Conservation (phyloP, 495 filamentous ascomycete species). For the Aspergillus haitiensis region DNA sequence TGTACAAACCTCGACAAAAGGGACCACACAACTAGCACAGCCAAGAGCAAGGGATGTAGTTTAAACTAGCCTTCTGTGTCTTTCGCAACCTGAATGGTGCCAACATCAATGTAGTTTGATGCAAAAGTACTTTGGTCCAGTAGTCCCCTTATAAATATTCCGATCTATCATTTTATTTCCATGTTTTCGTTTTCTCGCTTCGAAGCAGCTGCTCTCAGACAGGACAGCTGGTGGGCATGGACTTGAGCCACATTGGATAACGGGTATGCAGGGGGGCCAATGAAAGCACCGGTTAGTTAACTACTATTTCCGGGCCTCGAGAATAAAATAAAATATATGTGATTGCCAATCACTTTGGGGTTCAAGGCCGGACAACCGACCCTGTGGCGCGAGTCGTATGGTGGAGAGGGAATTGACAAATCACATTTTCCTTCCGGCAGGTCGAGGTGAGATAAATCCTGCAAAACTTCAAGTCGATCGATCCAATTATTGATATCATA, state of each 20-base stretch:
- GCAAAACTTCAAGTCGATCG: neutral
- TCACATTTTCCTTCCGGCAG: conserved; percentile 7
- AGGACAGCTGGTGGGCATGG: conserved; percentile 5
- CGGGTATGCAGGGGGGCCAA: conserved; percentile 26
- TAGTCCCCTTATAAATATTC: neutral
- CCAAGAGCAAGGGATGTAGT: neutral
- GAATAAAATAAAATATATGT: neutral
- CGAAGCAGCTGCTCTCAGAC: neutral
- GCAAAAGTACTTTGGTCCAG: neutral
- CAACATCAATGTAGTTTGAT: neutral
- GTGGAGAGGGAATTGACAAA: conserved; percentile 6
- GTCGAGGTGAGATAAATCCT: neutral
- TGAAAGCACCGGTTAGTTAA: conserved; percentile 14
- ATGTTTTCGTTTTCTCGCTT: neutral
- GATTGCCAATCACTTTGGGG: neutral
- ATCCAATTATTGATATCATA: conserved; percentile 9
- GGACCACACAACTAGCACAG: neutral
- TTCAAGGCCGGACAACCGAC: neutral
- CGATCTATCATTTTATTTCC: conserved; percentile 21
- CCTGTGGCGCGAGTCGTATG: conserved; percentile 2
- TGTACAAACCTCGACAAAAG: neutral
- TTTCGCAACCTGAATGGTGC: neutral
- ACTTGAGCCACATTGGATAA: conserved; percentile 26
- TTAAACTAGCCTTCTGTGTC: neutral
- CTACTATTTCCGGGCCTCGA: conserved; percentile 8